These are phyloP conservation scores for Amaranthus cruentus DNA, from an alignment of 148 eudicot species.

Conservation along the genomic window DNA sequence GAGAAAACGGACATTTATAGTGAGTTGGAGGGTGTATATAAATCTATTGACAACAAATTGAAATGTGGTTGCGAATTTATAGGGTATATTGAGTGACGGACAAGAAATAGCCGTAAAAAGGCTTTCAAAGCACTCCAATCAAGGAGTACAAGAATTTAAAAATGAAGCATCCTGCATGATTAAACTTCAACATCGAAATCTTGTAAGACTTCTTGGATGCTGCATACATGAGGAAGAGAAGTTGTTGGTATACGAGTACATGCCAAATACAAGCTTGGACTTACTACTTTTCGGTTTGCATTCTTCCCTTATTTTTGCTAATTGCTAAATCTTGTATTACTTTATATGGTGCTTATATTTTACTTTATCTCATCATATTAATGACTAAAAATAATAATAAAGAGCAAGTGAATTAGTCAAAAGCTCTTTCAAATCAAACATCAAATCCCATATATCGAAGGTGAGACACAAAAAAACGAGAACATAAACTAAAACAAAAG, in stretches of 20 bases:
- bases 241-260: slow-evolving; percentile 31
- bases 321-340: too few species aligned
- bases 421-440: too few species aligned
- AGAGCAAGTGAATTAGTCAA: too few species aligned
- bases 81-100: slow-evolving; percentile 22
- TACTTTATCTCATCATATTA: too few species aligned
- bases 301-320: not conserved
- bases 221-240: slow-evolving; percentile 27
- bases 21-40: too few species aligned
- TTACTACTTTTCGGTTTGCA: slow-evolving; percentile 22
- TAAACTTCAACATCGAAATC: slow-evolving; percentile 32
- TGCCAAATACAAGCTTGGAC: slow-evolving; percentile 28
- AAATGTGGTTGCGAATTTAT: not conserved
- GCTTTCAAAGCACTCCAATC: slow-evolving; percentile 23
- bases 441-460: too few species aligned
- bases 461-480: too few species aligned
- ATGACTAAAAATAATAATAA: too few species aligned
- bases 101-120: slow-evolving; percentile 33
- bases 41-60: too few species aligned
- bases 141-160: slow-evolving; percentile 27
- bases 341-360: too few species aligned
- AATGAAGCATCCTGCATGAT: slow-evolving; percentile 31
- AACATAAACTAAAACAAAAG: too few species aligned
- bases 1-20: too few species aligned
- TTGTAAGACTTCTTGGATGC: slow-evolving; percentile 30